phyloP scores from a whole-genome alignment of 2,329 filamentous ascomycete genomes.

The Fusarium kyushuense region DNA sequence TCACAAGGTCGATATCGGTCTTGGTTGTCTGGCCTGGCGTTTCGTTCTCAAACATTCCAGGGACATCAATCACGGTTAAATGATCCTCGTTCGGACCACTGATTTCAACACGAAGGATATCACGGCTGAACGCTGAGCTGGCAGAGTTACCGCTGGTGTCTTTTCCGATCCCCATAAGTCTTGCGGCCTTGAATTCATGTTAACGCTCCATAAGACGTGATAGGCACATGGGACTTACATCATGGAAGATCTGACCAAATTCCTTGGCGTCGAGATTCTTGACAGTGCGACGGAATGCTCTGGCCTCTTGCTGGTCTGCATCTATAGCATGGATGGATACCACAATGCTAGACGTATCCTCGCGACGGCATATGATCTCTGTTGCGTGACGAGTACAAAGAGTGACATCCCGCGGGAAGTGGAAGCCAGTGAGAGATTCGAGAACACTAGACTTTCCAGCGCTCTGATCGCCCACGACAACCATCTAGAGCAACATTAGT shows the following conservation, averaged over 20 bases:
- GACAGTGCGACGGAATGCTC: slow-evolving; percentile 47
- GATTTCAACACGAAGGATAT: slow-evolving; percentile 58
- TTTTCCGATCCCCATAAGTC: slow-evolving; percentile 58
- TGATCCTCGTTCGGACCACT: slow-evolving; percentile 59
- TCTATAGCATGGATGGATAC: slow-evolving; percentile 56
- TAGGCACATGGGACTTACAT: slow-evolving; percentile 48
- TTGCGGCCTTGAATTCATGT: slow-evolving; percentile 57
- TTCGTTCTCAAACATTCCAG: slow-evolving; percentile 60
- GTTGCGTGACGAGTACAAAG: slow-evolving; percentile 65
- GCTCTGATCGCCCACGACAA: slow-evolving; percentile 86
- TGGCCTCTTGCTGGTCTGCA: slow-evolving; percentile 19
- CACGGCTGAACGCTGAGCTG: slow-evolving; percentile 59
- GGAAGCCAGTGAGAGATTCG: slow-evolving; percentile 69
- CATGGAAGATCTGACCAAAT: slow-evolving; percentile 56
- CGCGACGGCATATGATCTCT: slow-evolving; percentile 59
- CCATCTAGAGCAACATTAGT: slow-evolving; percentile 65
- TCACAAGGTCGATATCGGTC: slow-evolving; percentile 59
- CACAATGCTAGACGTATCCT: slow-evolving; percentile 50
- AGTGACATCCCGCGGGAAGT: slow-evolving; percentile 58
- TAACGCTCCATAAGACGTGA: background rate
- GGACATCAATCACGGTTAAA: slow-evolving; percentile 66
- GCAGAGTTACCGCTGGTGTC: slow-evolving; percentile 12
- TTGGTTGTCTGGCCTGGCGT: slow-evolving; percentile 57
- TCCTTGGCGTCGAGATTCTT: slow-evolving; percentile 43
- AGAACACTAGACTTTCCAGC: slow-evolving; percentile 88